Evolutionary conservation across 2,329 filamentous ascomycete genomes (phyloP).

Genomic region (Ceratocystis ficicola): DNA sequence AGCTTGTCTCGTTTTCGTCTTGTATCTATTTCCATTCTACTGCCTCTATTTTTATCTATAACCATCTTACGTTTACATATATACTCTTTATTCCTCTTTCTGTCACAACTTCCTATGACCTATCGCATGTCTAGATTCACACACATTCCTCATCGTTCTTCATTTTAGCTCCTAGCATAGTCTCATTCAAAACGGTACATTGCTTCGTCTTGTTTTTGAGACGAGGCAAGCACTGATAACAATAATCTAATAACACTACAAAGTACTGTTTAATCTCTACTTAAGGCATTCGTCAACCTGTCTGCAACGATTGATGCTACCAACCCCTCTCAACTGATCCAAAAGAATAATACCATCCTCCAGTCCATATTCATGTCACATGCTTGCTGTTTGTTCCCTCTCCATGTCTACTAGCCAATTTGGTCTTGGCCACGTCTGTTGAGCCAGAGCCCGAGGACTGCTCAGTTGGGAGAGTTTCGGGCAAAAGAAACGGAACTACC

Average conservation of each 20-base stretch:
- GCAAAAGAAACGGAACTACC: slow-evolving; percentile 1
- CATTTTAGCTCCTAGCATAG: not conserved
- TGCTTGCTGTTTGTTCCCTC: slow-evolving; percentile 2
- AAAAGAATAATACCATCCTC: not conserved
- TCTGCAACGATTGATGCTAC: not conserved
- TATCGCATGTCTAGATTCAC: not conserved
- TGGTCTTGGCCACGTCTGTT: not conserved
- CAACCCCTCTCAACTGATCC: not conserved
- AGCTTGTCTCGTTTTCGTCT: not conserved
- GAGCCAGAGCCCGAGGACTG: not conserved
- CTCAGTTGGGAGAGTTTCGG: not conserved
- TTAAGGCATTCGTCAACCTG: not conserved
- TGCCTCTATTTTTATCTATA: not conserved
- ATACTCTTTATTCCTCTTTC: not conserved
- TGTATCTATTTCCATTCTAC: not conserved
- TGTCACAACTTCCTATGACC: not conserved
- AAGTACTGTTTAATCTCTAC: slow-evolving; percentile 4
- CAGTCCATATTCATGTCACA: not conserved
- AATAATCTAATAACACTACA: slow-evolving; percentile 6
- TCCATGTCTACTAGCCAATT: not conserved
- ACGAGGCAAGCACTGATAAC: not conserved
- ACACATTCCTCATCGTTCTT: not conserved
- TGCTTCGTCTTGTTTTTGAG: not conserved
- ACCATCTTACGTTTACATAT: not conserved
- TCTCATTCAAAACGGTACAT: not conserved